Evolutionary conservation across 2,329 filamentous ascomycete genomes (phyloP).

Genomic region (Fusarium sp.): DNA sequence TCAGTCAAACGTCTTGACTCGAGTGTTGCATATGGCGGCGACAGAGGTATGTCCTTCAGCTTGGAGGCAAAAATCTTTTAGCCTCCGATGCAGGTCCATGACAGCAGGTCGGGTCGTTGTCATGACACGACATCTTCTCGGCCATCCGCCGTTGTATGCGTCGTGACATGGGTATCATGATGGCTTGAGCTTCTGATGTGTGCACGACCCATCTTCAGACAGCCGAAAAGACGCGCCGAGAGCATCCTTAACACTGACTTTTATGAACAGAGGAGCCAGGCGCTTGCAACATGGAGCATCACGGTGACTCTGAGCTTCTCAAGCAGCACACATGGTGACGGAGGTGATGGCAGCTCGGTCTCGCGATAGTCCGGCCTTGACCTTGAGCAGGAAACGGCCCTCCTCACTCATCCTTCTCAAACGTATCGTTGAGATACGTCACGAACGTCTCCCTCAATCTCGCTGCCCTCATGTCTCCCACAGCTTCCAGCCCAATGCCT

Average conservation of each 20-base stretch:
- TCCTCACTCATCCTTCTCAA: conserved; percentile 67
- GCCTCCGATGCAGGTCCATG: not conserved
- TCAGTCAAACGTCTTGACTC: not conserved
- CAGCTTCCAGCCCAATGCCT: conserved; percentile 69
- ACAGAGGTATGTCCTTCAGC: not conserved
- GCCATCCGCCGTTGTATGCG: not conserved
- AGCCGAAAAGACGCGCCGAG: not conserved
- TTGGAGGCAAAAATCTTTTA: not conserved
- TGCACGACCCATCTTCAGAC: not conserved
- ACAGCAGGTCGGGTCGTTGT: not conserved
- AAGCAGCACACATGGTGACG: not conserved
- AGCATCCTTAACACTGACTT: not conserved
- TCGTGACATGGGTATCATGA: not conserved
- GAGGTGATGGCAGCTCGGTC: not conserved
- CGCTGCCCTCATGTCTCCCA: conserved; percentile 64
- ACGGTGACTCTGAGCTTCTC: not conserved
- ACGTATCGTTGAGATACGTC: conserved; percentile 73
- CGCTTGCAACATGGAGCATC: not conserved
- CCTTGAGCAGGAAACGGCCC: too few relatives aligned
- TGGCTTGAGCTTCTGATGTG: not conserved
- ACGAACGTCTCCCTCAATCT: conserved; percentile 74
- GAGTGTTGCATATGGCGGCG: not conserved
- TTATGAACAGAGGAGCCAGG: not conserved
- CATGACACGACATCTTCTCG: not conserved
- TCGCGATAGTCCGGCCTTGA: not conserved